Conservation (phyloP, 176 grass and related monocot genomes). For the Leersia perrieri region DNA sequence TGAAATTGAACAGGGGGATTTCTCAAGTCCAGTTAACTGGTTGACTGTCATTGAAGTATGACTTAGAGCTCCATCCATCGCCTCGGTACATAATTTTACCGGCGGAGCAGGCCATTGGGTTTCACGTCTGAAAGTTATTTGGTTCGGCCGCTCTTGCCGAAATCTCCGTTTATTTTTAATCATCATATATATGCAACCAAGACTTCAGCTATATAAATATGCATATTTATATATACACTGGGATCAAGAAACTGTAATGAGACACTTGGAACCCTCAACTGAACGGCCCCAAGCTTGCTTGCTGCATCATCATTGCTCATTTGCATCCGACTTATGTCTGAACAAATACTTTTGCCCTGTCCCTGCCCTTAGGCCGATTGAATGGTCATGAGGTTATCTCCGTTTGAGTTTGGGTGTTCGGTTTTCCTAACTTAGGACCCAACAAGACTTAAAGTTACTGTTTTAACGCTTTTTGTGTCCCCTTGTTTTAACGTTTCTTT, state of each 20-base stretch:
- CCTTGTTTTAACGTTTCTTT: background rate
- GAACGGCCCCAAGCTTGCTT: background rate
- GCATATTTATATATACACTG: conserved; percentile 17
- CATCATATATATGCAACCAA: conserved; percentile 2
- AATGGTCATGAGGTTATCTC: background rate
- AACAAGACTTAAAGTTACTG: no score
- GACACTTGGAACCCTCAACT: conserved; percentile 1
- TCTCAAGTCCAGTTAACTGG: conserved; percentile 34
- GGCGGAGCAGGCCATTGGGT: background rate
- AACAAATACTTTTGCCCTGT: background rate
- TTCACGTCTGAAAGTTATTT: conserved; percentile 15
- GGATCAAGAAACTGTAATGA: conserved; percentile 18
- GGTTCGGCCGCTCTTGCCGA: conserved; percentile 10
- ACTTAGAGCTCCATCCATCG: conserved; percentile 19
- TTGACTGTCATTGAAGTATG: background rate
- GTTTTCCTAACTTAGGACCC: no score
- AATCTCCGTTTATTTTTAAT: background rate
- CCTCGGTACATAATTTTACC: conserved; percentile 43
- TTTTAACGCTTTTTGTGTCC: no score
- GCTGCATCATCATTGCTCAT: background rate
- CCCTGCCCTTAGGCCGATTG: background rate
- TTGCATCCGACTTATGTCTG: background rate
- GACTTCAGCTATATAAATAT: conserved; percentile 27
- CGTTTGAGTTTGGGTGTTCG: background rate
- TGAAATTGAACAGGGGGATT: conserved; percentile 36